Percentiles rank a stretch among this genome's conserved stretches.
Conservation (phyloP, 208 protist genomes). For the Naegleria lovaniensis region DNA sequence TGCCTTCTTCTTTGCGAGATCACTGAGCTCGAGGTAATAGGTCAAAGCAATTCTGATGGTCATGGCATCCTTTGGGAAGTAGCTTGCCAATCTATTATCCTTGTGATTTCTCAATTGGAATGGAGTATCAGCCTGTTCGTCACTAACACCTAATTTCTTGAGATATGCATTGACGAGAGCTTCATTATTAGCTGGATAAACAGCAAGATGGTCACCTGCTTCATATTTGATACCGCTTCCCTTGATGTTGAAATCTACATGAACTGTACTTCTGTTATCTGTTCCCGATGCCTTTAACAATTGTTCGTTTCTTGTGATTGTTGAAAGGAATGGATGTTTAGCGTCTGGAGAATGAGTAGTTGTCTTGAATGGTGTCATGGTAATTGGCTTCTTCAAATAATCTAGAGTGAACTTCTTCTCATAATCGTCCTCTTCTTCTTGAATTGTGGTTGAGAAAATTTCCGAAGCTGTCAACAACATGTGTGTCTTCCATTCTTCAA, state of each 20-base stretch:
- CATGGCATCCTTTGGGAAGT: slow-evolving; percentile 55
- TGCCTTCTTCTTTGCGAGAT: slow-evolving; percentile 72
- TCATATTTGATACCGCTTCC: slow-evolving; percentile 45
- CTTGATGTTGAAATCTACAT: slow-evolving; percentile 31
- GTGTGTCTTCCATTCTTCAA: slow-evolving; percentile 57
- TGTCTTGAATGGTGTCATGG: slow-evolving; percentile 61
- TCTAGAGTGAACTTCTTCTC: background rate
- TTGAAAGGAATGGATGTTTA: slow-evolving; percentile 67
- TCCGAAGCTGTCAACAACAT: slow-evolving; percentile 46
- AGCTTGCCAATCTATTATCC: slow-evolving; percentile 71
- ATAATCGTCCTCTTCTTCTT: slow-evolving; percentile 7
- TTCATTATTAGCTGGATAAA: slow-evolving; percentile 78
- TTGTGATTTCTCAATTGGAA: slow-evolving; percentile 41
- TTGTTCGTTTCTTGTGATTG: slow-evolving; percentile 50
- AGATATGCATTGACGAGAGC: slow-evolving; percentile 69
- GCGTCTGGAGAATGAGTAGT: slow-evolving; percentile 75
- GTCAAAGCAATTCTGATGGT: slow-evolving; percentile 62
- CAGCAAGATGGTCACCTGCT: slow-evolving; percentile 85
- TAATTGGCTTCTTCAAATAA: background rate
- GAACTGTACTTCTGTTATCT: slow-evolving; percentile 23
- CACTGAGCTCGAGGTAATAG: slow-evolving; percentile 78
- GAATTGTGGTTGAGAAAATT: slow-evolving; percentile 29
- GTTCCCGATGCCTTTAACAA: background rate
- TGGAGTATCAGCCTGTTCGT: background rate
- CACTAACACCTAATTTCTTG: slow-evolving; percentile 48